These are phyloP conservation scores for Linnemannia hyalina DNA, from an alignment of 192 early-diverging fungal genomes.

Conservation along the genomic window DNA sequence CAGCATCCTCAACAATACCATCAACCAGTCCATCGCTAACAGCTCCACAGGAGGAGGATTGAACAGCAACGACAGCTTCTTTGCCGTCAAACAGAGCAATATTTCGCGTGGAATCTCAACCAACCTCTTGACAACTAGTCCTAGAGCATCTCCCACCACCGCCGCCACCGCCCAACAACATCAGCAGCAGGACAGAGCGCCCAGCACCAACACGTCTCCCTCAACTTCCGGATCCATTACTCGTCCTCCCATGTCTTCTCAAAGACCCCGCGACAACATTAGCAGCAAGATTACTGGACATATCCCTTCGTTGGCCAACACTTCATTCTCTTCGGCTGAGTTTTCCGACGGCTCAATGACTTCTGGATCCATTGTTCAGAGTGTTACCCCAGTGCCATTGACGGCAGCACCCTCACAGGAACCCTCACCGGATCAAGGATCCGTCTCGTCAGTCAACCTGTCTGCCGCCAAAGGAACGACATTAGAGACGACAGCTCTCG, in stretches of 20 bases:
- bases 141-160: neutral
- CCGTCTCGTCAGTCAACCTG: neutral
- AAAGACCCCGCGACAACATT: slow-evolving; percentile 26
- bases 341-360: neutral
- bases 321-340: slow-evolving; percentile 37
- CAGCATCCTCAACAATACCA: slow-evolving; percentile 43
- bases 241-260: slow-evolving; percentile 43
- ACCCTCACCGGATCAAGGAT: neutral
- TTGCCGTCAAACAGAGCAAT: slow-evolving; percentile 32
- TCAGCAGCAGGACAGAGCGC: slow-evolving; percentile 5
- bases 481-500: slow-evolving; percentile 9
- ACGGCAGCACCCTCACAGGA: slow-evolving; percentile 1
- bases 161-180: neutral
- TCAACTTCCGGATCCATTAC: slow-evolving; percentile 23
- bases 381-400: neutral
- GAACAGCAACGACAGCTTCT: slow-evolving; percentile 49
- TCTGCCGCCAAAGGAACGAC: neutral
- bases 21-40: slow-evolving; percentile 28
- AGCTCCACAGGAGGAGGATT: slow-evolving; percentile 12
- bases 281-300: slow-evolving; percentile 5
- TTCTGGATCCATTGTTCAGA: slow-evolving; percentile 11
- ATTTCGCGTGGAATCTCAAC: slow-evolving; percentile 12
- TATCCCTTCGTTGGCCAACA: slow-evolving; percentile 8
- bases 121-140: neutral
- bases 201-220: slow-evolving; percentile 29